Conservation (phyloP, 768 basidiomycete genomes). For the Suillus fuscotomentosus region DNA sequence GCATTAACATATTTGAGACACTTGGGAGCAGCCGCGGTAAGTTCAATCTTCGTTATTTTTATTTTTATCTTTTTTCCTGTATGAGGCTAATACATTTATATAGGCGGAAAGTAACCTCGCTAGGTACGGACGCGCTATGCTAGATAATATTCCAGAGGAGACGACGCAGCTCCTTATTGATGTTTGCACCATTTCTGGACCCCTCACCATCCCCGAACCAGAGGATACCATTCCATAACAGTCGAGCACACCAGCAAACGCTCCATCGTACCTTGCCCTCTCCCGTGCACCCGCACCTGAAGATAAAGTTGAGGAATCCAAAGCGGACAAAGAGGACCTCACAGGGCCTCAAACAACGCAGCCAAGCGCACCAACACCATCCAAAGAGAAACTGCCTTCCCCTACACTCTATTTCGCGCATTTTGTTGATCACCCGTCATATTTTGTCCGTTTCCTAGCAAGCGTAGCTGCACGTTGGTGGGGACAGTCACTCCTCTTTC, state of each 20-base stretch:
- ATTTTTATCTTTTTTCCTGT: slow-evolving; percentile 30
- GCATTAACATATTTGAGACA: slow-evolving; percentile 79
- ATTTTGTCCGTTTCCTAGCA: slow-evolving; percentile 88
- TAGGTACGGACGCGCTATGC: slow-evolving; percentile 84
- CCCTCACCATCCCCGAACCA: slow-evolving; percentile 41
- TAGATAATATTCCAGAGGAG: slow-evolving; percentile 78
- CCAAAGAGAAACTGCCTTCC: slow-evolving; percentile 55
- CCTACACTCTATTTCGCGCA: slow-evolving; percentile 90
- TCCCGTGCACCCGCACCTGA: slow-evolving; percentile 50
- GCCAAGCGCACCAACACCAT: slow-evolving; percentile 20
- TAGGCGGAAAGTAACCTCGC: slow-evolving; percentile 86
- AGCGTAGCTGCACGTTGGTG: slow-evolving; percentile 78
- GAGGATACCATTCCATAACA: slow-evolving; percentile 34
- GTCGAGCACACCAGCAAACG: slow-evolving; percentile 22
- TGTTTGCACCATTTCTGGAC: slow-evolving; percentile 71
- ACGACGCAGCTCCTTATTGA: slow-evolving; percentile 92
- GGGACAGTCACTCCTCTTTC: slow-evolving; percentile 59
- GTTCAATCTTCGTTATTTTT: slow-evolving; percentile 29
- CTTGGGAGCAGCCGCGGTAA: slow-evolving; percentile 75
- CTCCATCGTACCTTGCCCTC: slow-evolving; percentile 73
- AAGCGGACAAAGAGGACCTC: slow-evolving; percentile 18
- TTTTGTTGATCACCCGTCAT: slow-evolving; percentile 84
- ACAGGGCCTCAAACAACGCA: slow-evolving; percentile 19
- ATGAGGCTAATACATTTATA: background rate
- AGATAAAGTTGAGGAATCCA: slow-evolving; percentile 14